phyloP scores from a whole-genome alignment of 768 basidiomycete species.

The Mycena albidolilacea region DNA sequence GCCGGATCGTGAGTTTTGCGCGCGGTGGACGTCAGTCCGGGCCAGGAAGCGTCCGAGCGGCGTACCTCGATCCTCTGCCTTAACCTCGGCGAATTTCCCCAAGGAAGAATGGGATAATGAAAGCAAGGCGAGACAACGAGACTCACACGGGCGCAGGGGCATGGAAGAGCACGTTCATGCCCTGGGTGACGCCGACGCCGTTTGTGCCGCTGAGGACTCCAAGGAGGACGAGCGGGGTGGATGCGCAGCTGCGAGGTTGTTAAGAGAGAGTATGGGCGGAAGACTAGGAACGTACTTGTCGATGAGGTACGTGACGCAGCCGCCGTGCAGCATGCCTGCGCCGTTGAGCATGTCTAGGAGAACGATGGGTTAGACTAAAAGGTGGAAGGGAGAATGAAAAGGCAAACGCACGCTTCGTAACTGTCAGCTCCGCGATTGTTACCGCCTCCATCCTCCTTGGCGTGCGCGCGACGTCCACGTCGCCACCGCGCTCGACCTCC shows the following conservation, averaged over 20 bases:
- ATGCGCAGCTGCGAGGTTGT: constrained; percentile 65
- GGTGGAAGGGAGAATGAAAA: background rate
- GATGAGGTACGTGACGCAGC: constrained; percentile 79
- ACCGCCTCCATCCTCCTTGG: constrained; percentile 65
- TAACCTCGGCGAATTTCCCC: background rate
- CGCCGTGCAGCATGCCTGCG: constrained; percentile 84
- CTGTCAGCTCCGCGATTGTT: constrained; percentile 73
- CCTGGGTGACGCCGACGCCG: constrained; percentile 83
- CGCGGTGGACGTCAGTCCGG: no score
- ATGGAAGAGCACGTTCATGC: constrained; percentile 79
- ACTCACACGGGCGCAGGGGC: constrained; percentile 76
- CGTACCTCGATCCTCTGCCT: no score
- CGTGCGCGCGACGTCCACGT: constrained; percentile 54
- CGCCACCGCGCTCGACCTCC: constrained; percentile 59
- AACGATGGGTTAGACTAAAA: background rate
- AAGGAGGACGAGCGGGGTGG: constrained; percentile 77
- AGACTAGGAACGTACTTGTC: constrained; percentile 67
- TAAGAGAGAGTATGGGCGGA: background rate
- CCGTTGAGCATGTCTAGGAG: constrained; percentile 79
- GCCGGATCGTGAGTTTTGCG: no score
- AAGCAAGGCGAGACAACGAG: constrained; percentile 3
- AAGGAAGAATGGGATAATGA: background rate
- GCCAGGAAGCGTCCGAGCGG: no score
- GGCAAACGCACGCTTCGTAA: constrained; percentile 69
- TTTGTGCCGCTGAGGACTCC: constrained; percentile 73